phyloP scores from a whole-genome alignment of 2,329 filamentous ascomycete species.

The Colletotrichum nymphaeae region DNA sequence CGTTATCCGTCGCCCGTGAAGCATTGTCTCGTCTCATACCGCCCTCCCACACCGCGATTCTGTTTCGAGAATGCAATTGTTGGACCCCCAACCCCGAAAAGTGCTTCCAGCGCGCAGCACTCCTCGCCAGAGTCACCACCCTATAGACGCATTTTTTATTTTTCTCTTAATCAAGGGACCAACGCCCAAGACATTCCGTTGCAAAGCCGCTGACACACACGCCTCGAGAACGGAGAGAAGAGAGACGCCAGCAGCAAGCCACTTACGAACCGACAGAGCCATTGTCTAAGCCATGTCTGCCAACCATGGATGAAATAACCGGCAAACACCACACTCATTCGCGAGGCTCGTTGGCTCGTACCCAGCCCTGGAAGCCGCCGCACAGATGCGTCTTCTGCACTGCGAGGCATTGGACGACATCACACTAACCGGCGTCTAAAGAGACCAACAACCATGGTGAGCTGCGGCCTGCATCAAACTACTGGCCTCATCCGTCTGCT shows the following conservation, averaged over 20 bases:
- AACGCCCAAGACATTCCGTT: not conserved
- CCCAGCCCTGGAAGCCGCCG: not conserved
- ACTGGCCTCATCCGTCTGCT: not conserved
- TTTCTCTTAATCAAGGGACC: not conserved
- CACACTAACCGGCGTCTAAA: slow-evolving; percentile 3
- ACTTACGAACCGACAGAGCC: not conserved
- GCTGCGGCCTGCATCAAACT: not conserved
- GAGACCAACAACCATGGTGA: not conserved
- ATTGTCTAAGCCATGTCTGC: not conserved
- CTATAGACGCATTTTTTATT: not conserved
- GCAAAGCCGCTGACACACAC: not conserved
- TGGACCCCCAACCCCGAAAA: not conserved
- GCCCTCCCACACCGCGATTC: not conserved
- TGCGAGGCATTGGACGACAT: slow-evolving; percentile 2
- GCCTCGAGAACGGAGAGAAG: not conserved
- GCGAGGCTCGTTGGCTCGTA: not conserved
- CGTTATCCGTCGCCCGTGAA: slow-evolving; percentile 8
- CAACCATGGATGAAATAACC: not conserved
- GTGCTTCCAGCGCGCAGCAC: not conserved
- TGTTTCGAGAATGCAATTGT: slow-evolving; percentile 5
- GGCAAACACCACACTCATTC: not conserved
- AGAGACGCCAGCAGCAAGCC: not conserved
- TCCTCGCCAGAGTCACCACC: not conserved
- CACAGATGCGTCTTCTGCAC: slow-evolving; percentile 3
- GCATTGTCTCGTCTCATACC: not conserved